Conservation (phyloP, 169 alveolate genomes). For the Cryptosporidium tyzzeri region DNA sequence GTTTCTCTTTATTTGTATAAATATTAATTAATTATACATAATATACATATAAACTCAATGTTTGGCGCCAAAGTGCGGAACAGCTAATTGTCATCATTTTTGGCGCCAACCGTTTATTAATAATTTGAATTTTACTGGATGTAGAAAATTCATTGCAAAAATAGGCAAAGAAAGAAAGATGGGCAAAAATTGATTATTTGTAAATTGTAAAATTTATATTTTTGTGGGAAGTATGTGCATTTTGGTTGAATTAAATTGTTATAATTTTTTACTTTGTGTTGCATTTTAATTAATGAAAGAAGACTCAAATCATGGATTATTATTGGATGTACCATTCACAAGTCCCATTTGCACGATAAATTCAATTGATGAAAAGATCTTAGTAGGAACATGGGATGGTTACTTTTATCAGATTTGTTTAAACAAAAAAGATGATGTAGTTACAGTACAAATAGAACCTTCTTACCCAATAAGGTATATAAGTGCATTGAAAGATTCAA, state of each 20-base stretch:
- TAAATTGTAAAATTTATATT: neutral
- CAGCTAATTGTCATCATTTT: neutral
- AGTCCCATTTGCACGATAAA: slow-evolving; percentile 55
- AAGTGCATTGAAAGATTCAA: neutral
- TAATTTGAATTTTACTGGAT: slow-evolving; percentile 19
- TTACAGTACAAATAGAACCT: slow-evolving; percentile 8
- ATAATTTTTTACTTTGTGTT: neutral
- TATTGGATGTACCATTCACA: slow-evolving; percentile 26
- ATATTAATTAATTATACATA: too few species aligned
- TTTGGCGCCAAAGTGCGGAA: slow-evolving; percentile 46
- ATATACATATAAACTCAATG: neutral
- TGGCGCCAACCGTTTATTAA: neutral
- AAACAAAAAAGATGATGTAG: neutral
- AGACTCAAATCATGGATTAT: neutral
- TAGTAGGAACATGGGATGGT: slow-evolving; percentile 72
- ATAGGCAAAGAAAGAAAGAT: slow-evolving; percentile 20
- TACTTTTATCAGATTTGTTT: slow-evolving; percentile 16
- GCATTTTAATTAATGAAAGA: neutral
- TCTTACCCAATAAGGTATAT: slow-evolving; percentile 62
- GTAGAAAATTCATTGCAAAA: slow-evolving; percentile 2
- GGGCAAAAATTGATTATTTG: neutral
- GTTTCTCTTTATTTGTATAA: neutral
- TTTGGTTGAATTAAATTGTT: neutral
- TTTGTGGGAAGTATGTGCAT: slow-evolving; percentile 11
- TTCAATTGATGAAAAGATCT: neutral